These are phyloP conservation scores for Leccinum aurantiacum DNA, from an alignment of 768 basidiomycete species.

Conservation along the genomic window DNA sequence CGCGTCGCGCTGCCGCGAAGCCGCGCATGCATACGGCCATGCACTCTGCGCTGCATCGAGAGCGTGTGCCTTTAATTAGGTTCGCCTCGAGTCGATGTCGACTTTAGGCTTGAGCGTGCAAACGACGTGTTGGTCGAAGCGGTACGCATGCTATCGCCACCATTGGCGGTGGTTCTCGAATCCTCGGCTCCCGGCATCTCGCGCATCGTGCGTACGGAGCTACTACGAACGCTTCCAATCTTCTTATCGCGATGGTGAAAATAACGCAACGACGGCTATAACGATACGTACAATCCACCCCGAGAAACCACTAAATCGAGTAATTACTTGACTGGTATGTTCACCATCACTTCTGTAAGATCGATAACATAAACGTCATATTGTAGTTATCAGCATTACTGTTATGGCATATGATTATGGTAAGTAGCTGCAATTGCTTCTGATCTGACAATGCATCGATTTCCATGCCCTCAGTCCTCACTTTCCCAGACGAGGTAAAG, in stretches of 20 bases:
- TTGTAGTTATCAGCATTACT: background rate
- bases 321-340: background rate
- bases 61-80: background rate
- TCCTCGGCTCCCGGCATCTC: background rate
- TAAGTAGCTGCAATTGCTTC: background rate
- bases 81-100: background rate
- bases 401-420: background rate
- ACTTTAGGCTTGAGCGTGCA: background rate
- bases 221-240: background rate
- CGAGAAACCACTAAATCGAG: background rate
- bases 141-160: background rate
- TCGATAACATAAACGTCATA: background rate
- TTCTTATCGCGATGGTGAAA: too few relatives aligned
- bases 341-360: background rate
- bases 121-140: background rate
- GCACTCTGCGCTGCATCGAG: background rate
- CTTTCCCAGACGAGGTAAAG: background rate
- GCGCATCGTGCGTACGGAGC: background rate
- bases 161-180: background rate
- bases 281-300: background rate
- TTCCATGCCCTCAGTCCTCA: background rate
- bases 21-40: background rate
- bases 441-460: background rate
- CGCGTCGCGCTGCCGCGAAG: background rate
- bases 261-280: background rate